Base-by-base conservation (phyloP, 129 eudicot genomes). In the Artemisia annua region DNA sequence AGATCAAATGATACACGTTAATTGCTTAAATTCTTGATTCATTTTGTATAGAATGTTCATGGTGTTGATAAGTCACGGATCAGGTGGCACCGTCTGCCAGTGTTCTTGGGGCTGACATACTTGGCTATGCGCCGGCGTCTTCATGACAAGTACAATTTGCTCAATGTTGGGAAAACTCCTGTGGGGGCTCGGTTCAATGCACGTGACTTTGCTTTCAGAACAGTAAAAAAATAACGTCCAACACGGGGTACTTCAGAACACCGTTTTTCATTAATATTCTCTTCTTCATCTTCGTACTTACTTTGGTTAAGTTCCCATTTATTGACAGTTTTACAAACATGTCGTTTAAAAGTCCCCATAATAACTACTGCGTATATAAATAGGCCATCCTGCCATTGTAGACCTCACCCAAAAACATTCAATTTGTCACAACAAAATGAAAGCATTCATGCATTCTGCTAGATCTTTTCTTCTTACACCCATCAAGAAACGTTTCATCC, bases 111-210 rank as follows among this genome's bases (percentile, higher is more conserved):
- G 11, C 63, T 87, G 30, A 1, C 72, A 2, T 87, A 87, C 74
- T 69, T 87, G 50, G 82, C 19, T n/a, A 74, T 87, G 48, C 92
- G 92, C 2, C 89, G 92, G 11, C 86, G 65, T 60, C 87, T 87
- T 77, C 85, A 87, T 69, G 78, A 87, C 24, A 28, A 58, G 72
- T 87, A 87, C 74, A 87, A 82, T 68, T 59, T 87, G 82, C n/a
- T 87, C 30, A 82, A 74, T 48, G 87, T 84, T 30, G 92, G 89
- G 16, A 79, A 30, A 74, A 66, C 86, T 48, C 77, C 75, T 2
- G 67, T 48, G 2, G 86, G 84, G 7, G 54, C 43, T 46, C 67
- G 82, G 52, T 87, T 39, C 32, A 71, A 82, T 48, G 75, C 75
- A 6, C 63, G 50, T 0, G 85, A 80, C 0, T 60, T 64, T 63